Evolutionary conservation across 2,329 filamentous ascomycete species (phyloP).

Genomic region (Phoma sp.): DNA sequence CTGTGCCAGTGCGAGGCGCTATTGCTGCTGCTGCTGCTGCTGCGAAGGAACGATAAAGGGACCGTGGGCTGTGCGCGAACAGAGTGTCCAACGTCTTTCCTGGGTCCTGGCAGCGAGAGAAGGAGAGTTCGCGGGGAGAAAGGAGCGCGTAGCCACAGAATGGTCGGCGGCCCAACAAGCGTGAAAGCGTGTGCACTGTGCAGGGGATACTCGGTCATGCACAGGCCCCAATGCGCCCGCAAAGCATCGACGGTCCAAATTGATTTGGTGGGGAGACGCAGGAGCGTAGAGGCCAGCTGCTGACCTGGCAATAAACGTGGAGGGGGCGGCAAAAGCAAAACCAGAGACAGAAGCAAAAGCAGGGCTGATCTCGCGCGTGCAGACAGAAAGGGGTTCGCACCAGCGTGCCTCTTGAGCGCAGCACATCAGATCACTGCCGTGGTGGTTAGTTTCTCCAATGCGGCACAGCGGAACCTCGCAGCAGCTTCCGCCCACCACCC

Average conservation of each 20-base stretch:
- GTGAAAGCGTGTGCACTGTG: slow-evolving; percentile 5
- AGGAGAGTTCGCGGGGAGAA: slow-evolving; percentile 11
- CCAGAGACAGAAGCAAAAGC: neutral
- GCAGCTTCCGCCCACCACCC: slow-evolving; percentile 6
- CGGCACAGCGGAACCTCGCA: slow-evolving; percentile 6
- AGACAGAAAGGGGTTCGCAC: slow-evolving; percentile 13
- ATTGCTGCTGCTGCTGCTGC: neutral
- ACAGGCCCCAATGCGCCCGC: slow-evolving; percentile 11
- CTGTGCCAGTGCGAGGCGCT: neutral
- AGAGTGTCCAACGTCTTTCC: neutral
- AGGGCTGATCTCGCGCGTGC: neutral
- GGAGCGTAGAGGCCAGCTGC: slow-evolving; percentile 6
- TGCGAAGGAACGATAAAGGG: neutral
- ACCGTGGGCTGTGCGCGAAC: neutral
- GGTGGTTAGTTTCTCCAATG: slow-evolving; percentile 6
- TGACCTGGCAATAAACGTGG: slow-evolving; percentile 7
- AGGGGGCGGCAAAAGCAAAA: slow-evolving; percentile 10
- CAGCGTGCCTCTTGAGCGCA: slow-evolving; percentile 1
- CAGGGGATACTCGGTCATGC: slow-evolving; percentile 11
- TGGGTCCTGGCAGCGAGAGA: slow-evolving; percentile 9
- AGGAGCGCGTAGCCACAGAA: slow-evolving; percentile 9
- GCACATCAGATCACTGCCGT: slow-evolving; percentile 6
- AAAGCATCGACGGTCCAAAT: slow-evolving; percentile 8
- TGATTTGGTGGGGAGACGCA: slow-evolving; percentile 7
- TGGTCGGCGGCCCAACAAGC: slow-evolving; percentile 7